phyloP scores from a whole-genome alignment of 257 asterid genomes.

The Lycium barbarum region DNA sequence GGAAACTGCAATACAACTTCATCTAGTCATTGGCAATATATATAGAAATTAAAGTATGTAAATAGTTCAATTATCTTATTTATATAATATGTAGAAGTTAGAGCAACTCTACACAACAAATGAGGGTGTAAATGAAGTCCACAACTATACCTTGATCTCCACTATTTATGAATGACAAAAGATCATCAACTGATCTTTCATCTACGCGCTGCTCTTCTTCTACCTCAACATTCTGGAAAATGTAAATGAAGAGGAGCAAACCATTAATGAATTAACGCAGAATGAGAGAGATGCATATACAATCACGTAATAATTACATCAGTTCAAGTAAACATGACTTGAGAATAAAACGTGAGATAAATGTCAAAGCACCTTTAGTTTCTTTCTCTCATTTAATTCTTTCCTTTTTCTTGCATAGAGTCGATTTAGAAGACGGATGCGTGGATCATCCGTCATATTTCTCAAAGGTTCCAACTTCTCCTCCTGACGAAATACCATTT shows the following conservation, averaged over 20 bases:
- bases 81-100: background rate
- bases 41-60: background rate
- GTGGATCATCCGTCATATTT: conserved; percentile 58
- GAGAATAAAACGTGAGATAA: background rate
- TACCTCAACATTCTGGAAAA: conserved; percentile 45
- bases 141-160: conserved; percentile 48
- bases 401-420: conserved; percentile 56
- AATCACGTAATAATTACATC: background rate
- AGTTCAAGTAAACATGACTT: background rate
- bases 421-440: conserved; percentile 53
- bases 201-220: conserved; percentile 53
- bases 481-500: conserved; percentile 41
- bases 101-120: background rate
- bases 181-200: conserved; percentile 58
- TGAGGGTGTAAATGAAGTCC: conserved; percentile 11
- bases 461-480: conserved; percentile 59
- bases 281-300: background rate
- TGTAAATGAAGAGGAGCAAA: background rate
- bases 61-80: background rate
- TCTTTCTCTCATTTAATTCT: conserved; percentile 48
- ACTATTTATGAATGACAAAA: conserved; percentile 55
- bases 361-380: conserved; percentile 44
- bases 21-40: background rate
- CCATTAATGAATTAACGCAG: conserved; percentile 18
- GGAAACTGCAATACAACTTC: background rate